These are phyloP conservation scores for Fusarium burgessii DNA, from an alignment of 2,329 filamentous ascomycete genomes.

Conservation along the genomic window DNA sequence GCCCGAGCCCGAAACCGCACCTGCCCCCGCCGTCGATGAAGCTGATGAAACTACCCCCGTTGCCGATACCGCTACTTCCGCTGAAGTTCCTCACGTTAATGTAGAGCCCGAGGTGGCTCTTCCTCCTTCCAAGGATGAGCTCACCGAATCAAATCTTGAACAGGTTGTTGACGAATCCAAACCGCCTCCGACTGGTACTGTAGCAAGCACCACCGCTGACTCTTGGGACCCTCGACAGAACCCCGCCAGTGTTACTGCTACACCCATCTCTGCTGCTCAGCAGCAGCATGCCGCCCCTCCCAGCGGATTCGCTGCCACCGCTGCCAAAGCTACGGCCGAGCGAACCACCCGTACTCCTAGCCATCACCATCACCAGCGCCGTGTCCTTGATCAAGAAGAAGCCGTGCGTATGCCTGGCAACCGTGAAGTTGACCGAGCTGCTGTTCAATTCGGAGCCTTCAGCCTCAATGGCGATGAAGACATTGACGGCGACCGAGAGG, in stretches of 20 bases:
- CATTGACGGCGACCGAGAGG: constrained; percentile 93
- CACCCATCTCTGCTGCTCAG: constrained; percentile 73
- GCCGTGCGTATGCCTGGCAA: constrained; percentile 98
- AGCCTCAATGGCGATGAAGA: constrained; percentile 89
- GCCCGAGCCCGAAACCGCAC: constrained; percentile 51
- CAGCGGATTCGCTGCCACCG: constrained; percentile 81
- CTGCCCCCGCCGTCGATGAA: constrained; percentile 48
- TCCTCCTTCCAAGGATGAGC: constrained; percentile 79
- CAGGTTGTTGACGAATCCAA: constrained; percentile 86
- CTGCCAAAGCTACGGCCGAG: constrained; percentile 79
- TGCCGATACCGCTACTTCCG: constrained; percentile 48
- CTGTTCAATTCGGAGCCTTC: constrained; percentile 97
- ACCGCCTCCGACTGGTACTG: constrained; percentile 82
- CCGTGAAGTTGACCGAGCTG: constrained; percentile 90
- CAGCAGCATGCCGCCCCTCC: constrained; percentile 71
- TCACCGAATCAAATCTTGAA: constrained; percentile 93
- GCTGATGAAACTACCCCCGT: constrained; percentile 47
- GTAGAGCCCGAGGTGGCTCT: constrained; percentile 61
- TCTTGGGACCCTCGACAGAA: constrained; percentile 79
- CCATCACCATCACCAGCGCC: constrained; percentile 74
- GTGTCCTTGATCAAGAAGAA: constrained; percentile 94
- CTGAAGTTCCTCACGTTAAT: constrained; percentile 29
- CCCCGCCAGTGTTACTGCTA: constrained; percentile 70
- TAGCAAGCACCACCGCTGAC: constrained; percentile 88
- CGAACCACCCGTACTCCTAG: constrained; percentile 76